phyloP scores from a whole-genome alignment of 805 yeast genomes.

The Candida oleophila region DNA sequence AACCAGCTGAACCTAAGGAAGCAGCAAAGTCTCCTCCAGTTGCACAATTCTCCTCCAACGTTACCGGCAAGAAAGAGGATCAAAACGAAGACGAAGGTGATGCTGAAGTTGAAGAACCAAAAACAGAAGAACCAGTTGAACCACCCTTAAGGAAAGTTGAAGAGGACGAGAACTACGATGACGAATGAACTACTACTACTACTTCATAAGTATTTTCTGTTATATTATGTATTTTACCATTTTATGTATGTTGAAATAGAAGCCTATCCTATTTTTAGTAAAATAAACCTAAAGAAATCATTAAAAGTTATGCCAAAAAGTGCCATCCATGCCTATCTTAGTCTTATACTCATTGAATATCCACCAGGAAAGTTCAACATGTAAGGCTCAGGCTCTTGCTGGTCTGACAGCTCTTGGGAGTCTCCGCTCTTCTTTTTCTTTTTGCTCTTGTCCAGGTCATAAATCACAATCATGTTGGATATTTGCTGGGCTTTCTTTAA shows the following conservation, averaged over 20 bases:
- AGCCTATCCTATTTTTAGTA: conserved; percentile 1
- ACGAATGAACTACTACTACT: conserved; percentile 22
- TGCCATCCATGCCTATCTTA: background rate
- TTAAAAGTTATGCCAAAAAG: background rate
- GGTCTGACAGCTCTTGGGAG: background rate
- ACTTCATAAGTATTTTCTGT: conserved; percentile 1
- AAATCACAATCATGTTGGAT: conserved; percentile 22
- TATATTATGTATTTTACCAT: conserved; percentile 4
- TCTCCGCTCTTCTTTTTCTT: background rate
- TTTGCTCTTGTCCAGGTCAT: background rate
- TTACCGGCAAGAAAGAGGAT: conserved; percentile 15
- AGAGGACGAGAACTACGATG: conserved; percentile 48
- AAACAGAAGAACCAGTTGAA: conserved; percentile 30
- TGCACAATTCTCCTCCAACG: conserved; percentile 20
- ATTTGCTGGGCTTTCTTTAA: conserved; percentile 29
- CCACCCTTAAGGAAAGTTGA: conserved; percentile 47
- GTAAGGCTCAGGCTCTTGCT: conserved; percentile 3
- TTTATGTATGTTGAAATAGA: conserved; percentile 6
- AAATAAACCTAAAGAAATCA: too few relatives aligned
- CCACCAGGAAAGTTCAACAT: conserved; percentile 5
- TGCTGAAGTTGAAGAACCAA: conserved; percentile 29
- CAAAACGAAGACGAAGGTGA: conserved; percentile 17
- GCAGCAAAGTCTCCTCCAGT: conserved; percentile 10
- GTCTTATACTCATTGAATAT: conserved; percentile 2
- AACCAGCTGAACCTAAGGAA: background rate